A percentile compares a stretch with the other conserved stretches of the same genome.
Evolutionary conservation across 495 filamentous ascomycete genomes (phyloP).

Genomic region (Penicillium canescens): DNA sequence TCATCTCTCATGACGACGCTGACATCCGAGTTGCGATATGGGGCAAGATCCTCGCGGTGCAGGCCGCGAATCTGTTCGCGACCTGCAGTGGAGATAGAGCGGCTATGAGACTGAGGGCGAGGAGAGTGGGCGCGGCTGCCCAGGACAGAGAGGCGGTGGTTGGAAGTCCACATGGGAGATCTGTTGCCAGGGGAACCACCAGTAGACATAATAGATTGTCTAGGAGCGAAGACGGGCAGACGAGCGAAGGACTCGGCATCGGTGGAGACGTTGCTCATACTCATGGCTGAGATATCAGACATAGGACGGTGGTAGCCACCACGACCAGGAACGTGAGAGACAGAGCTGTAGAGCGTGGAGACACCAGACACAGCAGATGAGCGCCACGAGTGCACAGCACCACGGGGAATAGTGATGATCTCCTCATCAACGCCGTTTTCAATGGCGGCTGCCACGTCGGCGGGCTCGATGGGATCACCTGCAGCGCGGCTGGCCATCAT

Average conservation of each 20-base stretch:
- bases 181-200: constrained; percentile 12
- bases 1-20: constrained; percentile 44
- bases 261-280: constrained; percentile 33
- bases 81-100: constrained; percentile 33
- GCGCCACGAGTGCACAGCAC: constrained; percentile 40
- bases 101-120: constrained; percentile 22
- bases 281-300: constrained; percentile 31
- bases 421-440: constrained; percentile 38
- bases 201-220: constrained; percentile 22
- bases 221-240: constrained; percentile 41
- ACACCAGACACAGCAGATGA: constrained; percentile 39
- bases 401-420: constrained; percentile 41
- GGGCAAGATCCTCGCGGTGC: constrained; percentile 37
- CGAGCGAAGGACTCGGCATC: constrained; percentile 35
- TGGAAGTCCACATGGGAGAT: constrained; percentile 15
- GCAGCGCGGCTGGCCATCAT: constrained; percentile 36
- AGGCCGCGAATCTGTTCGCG: constrained; percentile 40
- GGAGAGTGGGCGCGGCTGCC: constrained; percentile 14
- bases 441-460: constrained; percentile 28
- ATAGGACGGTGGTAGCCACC: constrained; percentile 19
- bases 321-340: constrained; percentile 26
- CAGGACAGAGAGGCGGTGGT: constrained; percentile 10
- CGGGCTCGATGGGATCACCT: constrained; percentile 26
- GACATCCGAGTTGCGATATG: constrained; percentile 44
- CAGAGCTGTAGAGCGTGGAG: constrained; percentile 36